These are phyloP conservation scores for Phytophthora boehmeriae DNA, from an alignment of 352 stramenopile genomes.

Conservation along the genomic window DNA sequence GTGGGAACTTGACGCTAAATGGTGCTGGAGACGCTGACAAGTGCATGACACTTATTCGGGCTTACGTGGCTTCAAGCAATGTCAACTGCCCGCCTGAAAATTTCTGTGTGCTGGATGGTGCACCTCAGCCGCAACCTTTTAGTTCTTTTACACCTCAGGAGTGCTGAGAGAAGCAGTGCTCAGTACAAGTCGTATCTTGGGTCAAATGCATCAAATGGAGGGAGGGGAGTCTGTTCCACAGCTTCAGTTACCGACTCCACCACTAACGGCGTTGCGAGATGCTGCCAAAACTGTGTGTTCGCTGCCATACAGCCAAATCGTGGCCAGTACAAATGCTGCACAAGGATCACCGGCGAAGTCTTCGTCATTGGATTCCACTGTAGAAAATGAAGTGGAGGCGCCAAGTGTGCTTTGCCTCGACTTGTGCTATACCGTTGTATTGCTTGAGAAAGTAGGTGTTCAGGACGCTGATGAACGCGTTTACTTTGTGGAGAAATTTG, in stretches of 20 bases:
- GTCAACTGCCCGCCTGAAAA: slow-evolving; percentile 50
- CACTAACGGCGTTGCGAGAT: slow-evolving; percentile 37
- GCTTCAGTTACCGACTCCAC: slow-evolving; percentile 55
- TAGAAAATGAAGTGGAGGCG: slow-evolving; percentile 20
- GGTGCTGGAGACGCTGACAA: slow-evolving; percentile 49
- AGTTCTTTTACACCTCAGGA: slow-evolving; percentile 63
- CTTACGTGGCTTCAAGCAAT: slow-evolving; percentile 56
- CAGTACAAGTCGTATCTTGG: slow-evolving; percentile 37
- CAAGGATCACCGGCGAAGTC: neutral
- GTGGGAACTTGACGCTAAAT: slow-evolving; percentile 31
- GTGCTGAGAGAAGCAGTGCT: slow-evolving; percentile 35
- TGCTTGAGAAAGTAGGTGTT: slow-evolving; percentile 62
- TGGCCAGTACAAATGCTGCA: slow-evolving; percentile 5
- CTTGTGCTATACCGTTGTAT: slow-evolving; percentile 64
- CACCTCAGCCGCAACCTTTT: slow-evolving; percentile 46
- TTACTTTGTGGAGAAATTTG: slow-evolving; percentile 56
- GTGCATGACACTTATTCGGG: slow-evolving; percentile 50
- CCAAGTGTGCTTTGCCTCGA: slow-evolving; percentile 55
- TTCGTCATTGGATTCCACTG: neutral
- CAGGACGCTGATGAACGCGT: slow-evolving; percentile 57
- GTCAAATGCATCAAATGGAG: slow-evolving; percentile 18
- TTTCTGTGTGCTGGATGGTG: slow-evolving; percentile 57
- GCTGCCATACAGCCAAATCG: slow-evolving; percentile 28
- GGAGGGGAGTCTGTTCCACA: slow-evolving; percentile 13
- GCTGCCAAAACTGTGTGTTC: slow-evolving; percentile 50